phyloP scores from a whole-genome alignment of 208 protist species.

The Trypanosoma avium region DNA sequence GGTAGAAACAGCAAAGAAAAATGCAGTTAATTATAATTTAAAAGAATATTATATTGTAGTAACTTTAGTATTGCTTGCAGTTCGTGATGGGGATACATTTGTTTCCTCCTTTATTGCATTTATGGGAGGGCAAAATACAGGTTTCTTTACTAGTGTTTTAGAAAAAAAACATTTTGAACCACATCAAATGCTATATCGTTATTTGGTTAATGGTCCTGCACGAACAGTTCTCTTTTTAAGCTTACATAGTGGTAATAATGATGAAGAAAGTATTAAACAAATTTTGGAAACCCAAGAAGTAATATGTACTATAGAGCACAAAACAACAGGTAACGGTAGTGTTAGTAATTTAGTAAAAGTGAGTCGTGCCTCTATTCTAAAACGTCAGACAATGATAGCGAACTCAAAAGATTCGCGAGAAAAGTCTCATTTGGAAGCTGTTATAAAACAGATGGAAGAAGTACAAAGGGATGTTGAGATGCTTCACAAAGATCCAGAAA shows the following conservation, averaged over 20 bases:
- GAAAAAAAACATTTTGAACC: not conserved
- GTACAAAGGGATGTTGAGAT: too few relatives aligned
- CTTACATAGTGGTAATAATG: too few relatives aligned
- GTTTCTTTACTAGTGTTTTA: not conserved
- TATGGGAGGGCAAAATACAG: not conserved
- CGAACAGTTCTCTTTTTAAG: too few relatives aligned
- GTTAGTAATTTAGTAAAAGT: too few relatives aligned
- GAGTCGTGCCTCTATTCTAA: too few relatives aligned
- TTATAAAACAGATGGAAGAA: not conserved
- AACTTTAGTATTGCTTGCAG: conserved; percentile 30
- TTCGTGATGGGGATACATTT: conserved; percentile 25
- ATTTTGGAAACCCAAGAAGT: too few relatives aligned
- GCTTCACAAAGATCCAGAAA: not conserved
- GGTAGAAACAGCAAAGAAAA: conserved; percentile 17
- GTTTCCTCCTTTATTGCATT: conserved; percentile 36
- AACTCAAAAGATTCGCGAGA: not conserved
- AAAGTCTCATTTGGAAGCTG: not conserved
- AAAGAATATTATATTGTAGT: conserved; percentile 29
- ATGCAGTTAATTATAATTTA: conserved; percentile 9
- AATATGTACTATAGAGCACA: too few relatives aligned
- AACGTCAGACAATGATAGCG: too few relatives aligned
- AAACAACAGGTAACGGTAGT: too few relatives aligned
- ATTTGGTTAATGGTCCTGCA: not conserved
- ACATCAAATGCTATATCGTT: not conserved
- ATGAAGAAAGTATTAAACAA: too few relatives aligned